Evolutionary conservation across 2,329 filamentous ascomycete genomes (phyloP).

Genomic region (Sclerotinia minor): DNA sequence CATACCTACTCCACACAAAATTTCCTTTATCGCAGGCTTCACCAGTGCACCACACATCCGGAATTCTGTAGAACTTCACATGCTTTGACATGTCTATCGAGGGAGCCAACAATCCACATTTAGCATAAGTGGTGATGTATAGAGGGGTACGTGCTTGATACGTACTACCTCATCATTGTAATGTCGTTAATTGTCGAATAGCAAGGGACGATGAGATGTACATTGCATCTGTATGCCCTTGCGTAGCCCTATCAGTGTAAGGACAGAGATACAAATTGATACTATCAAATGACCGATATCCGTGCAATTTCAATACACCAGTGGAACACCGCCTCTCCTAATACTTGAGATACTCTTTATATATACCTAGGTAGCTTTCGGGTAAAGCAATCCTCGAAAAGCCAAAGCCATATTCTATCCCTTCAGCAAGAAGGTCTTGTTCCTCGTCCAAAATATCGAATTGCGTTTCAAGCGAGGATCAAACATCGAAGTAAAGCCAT

Average conservation of each 20-base stretch:
- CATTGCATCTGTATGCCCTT: background rate
- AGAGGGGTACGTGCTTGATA: background rate
- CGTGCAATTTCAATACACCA: constrained; percentile 1
- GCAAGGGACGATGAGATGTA: background rate
- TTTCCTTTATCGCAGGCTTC: background rate
- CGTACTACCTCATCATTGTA: background rate
- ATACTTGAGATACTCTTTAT: background rate
- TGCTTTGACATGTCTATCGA: background rate
- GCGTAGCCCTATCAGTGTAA: background rate
- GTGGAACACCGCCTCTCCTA: background rate
- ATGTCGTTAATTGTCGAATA: background rate
- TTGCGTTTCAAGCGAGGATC: background rate
- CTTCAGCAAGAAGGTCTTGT: background rate
- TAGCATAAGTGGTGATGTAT: background rate
- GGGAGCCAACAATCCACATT: background rate
- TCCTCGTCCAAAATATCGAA: background rate
- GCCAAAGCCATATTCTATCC: background rate
- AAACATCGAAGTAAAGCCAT: background rate
- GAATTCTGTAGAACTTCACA: background rate
- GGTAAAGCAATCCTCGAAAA: background rate
- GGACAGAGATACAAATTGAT: background rate
- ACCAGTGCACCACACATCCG: background rate
- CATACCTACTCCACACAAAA: background rate
- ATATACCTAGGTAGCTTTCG: background rate
- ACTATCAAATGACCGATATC: background rate